phyloP scores from a whole-genome alignment of 768 basidiomycete species.

The Zangia roseola region DNA sequence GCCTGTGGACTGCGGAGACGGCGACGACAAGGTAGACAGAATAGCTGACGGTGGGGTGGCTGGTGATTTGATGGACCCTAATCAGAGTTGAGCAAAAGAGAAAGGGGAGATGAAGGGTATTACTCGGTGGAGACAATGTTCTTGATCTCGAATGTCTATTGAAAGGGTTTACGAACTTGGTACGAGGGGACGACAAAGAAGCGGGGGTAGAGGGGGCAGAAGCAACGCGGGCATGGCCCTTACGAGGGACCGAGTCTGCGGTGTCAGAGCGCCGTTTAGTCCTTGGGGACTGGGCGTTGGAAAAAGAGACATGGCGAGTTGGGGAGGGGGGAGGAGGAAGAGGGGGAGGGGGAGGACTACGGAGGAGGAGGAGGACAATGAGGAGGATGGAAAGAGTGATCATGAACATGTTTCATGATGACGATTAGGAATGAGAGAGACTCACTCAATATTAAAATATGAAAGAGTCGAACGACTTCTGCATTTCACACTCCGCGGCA shows the following conservation, averaged over 20 bases:
- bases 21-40: background rate
- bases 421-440: too few species aligned
- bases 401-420: too few species aligned
- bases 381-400: constrained; percentile 3
- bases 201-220: background rate
- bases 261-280: too few species aligned
- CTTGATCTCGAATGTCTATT: constrained; percentile 15
- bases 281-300: too few species aligned
- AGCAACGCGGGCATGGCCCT: background rate
- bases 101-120: background rate
- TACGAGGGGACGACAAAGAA: constrained; percentile 3
- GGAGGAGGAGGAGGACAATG: constrained; percentile 2
- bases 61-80: constrained; percentile 8
- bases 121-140: constrained; percentile 18
- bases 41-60: background rate
- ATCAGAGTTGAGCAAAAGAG: background rate
- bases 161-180: constrained; percentile 17
- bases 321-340: background rate
- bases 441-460: too few species aligned
- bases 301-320: constrained; percentile 20
- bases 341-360: background rate
- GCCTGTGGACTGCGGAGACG: background rate
- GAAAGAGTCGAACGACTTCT: constrained; percentile 22
- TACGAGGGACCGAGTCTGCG: background rate
- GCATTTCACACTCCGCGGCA: constrained; percentile 20